Evolutionary conservation across 2,329 filamentous ascomycete genomes (phyloP), one percentile per base, ranked within the genome.

Genomic region (Fusarium robinianum): DNA sequence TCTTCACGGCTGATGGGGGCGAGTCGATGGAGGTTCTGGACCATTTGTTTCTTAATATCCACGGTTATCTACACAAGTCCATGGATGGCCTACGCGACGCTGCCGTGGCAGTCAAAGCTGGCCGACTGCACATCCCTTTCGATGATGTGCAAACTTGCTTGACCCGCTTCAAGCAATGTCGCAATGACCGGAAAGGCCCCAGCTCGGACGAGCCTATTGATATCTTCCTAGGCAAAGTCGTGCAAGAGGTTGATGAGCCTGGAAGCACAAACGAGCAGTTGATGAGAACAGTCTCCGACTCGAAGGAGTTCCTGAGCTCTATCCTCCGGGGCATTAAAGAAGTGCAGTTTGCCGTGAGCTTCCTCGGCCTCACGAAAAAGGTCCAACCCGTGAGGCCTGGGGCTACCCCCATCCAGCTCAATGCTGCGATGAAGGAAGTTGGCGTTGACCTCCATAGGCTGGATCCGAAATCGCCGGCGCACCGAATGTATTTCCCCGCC

Each of bases 401-500:
- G 3, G 82, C 85, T 18, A 76, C 79, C n/a, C 85, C 89, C 4
- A 79, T 96, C 6, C 83, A 87, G 47, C 76, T 96, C 49, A 96
- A 92, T 62, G 80, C 91, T 30, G 90, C 92, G 6, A 95, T 96
- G 80, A 97, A 99, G 67, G 95, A 99, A 66, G 83, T 99, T 27
- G 92, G 92, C 48, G 80, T 99, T 63, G 94, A 99, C 63, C 74
- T 99, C 26, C 86, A 97, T 64, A 84, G 92, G 15, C 79, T 99
- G 41, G 92, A 99, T 65, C 86, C 89, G 27, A 92, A 89, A 60
- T 96, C 91, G 11, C 90, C 94, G 1, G 90, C 92, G 0, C 94
- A 99, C 74, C 84, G 94, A 52, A 99, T 97, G 94, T 97, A 99
- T 69, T 99, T 99, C 64, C 88, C 91, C 3, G 83, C 87, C 15